Evolutionary conservation across 148 eudicot species (phyloP), one percentile per base, ranked within the genome.

Genomic region (Hydrangea macrophylla): DNA sequence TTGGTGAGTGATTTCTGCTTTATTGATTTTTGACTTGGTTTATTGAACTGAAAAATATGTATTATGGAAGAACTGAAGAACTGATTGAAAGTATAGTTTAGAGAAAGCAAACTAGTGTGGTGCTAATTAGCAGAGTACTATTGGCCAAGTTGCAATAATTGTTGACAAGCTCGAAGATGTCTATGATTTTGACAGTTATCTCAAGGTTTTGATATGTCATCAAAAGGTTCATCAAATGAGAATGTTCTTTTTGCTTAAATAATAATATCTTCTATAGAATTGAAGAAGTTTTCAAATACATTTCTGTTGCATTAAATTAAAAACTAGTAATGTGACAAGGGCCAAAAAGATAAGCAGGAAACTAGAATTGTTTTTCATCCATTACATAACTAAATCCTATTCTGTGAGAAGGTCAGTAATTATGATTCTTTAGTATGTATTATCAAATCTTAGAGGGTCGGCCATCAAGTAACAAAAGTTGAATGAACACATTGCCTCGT

Each of bases 1-100:
- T 72, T 93, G 88, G 98, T 93, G 77, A 81, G 96, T 70, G 67
- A 25, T 39, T 66, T 37, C 35, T 23, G 57, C 58, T 62, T 32
- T 10, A 24, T 40, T 65, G 63, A 17, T 39, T 60, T 50, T 35
- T 4, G 39, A 35, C 8, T 35, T 4, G 8, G 8, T 35, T 35
- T 35, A 3, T 35, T 35, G 5, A 35, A 37, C 20, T 24, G 20
- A 35, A 17, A 63, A 10, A 15, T 2, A 20, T 23, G 15, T 15
- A 13, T 11, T n/a, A 28, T 42, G 20, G 51, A 62, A 62, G 30
- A 42, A 6, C 31, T 15, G 33, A 42, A 4, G 42, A 63, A 27
- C 15, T 42, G 3, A 42, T 37, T 40, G 54, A 42, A 27, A 44
- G 22, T 33, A 26, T 27, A 8, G 42, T 12, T 63, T 63, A 27